phyloP scores from a whole-genome alignment of 2,329 filamentous ascomycete genomes.

The Tolypocladium ophioglossoides region DNA sequence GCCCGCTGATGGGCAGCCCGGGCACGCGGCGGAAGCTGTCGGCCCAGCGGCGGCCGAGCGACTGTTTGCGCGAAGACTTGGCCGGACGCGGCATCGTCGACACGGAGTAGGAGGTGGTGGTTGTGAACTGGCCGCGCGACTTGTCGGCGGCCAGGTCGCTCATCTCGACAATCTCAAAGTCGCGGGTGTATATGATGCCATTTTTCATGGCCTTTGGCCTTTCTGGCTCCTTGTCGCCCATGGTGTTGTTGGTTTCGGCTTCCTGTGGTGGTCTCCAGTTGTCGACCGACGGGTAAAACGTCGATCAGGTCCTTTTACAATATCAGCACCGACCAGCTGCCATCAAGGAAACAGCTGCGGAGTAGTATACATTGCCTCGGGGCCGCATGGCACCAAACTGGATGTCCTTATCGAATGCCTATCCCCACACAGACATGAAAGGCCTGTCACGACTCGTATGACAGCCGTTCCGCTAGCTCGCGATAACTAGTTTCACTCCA shows the following conservation, averaged over 20 bases:
- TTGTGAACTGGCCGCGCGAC: slow-evolving; percentile 1
- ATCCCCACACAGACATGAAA: not conserved
- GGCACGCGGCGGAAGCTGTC: slow-evolving; percentile 50
- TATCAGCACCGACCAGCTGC: not conserved
- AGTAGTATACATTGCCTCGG: not conserved
- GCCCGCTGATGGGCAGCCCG: slow-evolving; percentile 25
- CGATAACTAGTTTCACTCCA: not conserved
- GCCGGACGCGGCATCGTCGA: not conserved
- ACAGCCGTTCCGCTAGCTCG: not conserved
- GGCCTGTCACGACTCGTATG: not conserved
- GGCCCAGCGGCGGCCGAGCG: slow-evolving; percentile 24
- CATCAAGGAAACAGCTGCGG: not conserved
- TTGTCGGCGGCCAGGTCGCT: slow-evolving; percentile 2
- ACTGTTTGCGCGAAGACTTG: slow-evolving; percentile 1
- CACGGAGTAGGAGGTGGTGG: slow-evolving; percentile 6
- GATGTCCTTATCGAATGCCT: not conserved
- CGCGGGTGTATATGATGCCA: slow-evolving; percentile 8
- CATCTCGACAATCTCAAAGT: slow-evolving; percentile 10
- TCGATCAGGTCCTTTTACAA: not conserved
- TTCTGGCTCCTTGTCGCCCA: slow-evolving; percentile 2
- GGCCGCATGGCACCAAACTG: not conserved
- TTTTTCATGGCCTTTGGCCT: slow-evolving; percentile 4
- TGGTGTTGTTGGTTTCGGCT: too few relatives aligned
- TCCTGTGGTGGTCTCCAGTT: not conserved
- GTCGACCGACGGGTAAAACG: not conserved